Evolutionary conservation across 331 rosid genomes (phyloP).

Genomic region (Dryas integrifolia): DNA sequence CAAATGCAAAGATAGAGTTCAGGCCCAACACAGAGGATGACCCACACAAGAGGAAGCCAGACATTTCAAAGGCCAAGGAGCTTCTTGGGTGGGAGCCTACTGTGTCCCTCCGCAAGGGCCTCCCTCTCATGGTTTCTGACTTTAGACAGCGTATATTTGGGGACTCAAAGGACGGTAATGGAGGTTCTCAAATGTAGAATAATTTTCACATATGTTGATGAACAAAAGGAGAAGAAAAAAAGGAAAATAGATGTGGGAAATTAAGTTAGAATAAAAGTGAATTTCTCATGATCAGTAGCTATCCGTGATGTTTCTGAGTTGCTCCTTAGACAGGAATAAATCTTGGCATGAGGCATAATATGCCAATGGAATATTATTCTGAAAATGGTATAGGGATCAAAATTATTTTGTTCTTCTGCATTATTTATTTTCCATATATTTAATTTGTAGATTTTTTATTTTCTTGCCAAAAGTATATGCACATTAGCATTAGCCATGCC

Average conservation of each 20-base stretch:
- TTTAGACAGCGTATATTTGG: constrained; percentile 68
- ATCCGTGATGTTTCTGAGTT: background rate
- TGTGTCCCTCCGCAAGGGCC: constrained; percentile 82
- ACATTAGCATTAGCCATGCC: too few relatives aligned
- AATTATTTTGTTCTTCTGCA: background rate
- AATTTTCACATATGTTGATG: background rate
- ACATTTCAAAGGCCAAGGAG: constrained; percentile 82
- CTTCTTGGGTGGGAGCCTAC: constrained; percentile 86
- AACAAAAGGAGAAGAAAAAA: background rate
- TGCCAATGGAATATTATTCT: constrained; percentile 17
- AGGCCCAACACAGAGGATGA: constrained; percentile 93
- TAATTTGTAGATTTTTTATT: background rate
- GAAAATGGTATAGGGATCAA: background rate
- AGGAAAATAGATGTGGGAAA: background rate
- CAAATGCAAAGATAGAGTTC: constrained; percentile 83
- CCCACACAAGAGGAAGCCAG: constrained; percentile 90
- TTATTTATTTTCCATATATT: background rate
- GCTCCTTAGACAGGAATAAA: constrained; percentile 11
- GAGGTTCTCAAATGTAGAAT: background rate
- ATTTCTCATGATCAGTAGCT: background rate
- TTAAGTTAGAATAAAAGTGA: constrained; percentile 15
- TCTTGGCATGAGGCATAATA: background rate
- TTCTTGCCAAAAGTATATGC: background rate
- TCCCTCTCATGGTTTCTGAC: constrained; percentile 83
- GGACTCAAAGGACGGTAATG: constrained; percentile 34